Percentiles rank a stretch among this genome's conserved stretches.
phyloP scores from a whole-genome alignment of 176 grass and related monocot genomes.

The Eragrostis nindensis region DNA sequence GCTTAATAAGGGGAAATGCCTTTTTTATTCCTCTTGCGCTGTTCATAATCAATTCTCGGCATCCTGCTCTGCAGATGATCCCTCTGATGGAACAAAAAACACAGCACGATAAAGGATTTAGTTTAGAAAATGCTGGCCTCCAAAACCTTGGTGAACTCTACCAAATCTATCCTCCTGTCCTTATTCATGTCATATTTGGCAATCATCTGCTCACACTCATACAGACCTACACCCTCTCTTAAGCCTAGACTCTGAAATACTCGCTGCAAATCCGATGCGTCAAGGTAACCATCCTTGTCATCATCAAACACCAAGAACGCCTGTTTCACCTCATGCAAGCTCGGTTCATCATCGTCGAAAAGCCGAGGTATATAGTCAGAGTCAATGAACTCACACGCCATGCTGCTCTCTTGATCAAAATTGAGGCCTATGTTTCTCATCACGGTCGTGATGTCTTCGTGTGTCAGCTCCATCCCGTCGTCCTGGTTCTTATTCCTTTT shows the following conservation, averaged over 20 bases:
- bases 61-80: background rate
- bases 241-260: slow-evolving; percentile 57
- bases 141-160: slow-evolving; percentile 77
- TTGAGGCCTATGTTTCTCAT: slow-evolving; percentile 46
- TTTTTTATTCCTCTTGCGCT: too few relatives aligned
- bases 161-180: slow-evolving; percentile 65
- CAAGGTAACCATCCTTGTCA: slow-evolving; percentile 68
- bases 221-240: slow-evolving; percentile 44
- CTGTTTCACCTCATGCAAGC: slow-evolving; percentile 66
- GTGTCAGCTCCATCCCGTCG: background rate
- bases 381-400: background rate
- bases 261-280: slow-evolving; percentile 58
- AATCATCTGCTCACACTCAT: slow-evolving; percentile 74
- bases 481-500: background rate
- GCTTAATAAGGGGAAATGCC: too few relatives aligned
- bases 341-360: slow-evolving; percentile 72
- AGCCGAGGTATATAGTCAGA: slow-evolving; percentile 35
- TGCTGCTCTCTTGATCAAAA: slow-evolving; percentile 9
- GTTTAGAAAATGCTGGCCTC: slow-evolving; percentile 63
- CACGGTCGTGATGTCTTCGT: slow-evolving; percentile 47
- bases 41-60: background rate
- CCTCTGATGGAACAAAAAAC: background rate
- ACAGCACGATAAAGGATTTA: background rate
- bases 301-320: slow-evolving; percentile 79
- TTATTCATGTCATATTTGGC: slow-evolving; percentile 59